Conservation (phyloP, 2,329 filamentous ascomycete species). For the Microthyrium microscopicum region DNA sequence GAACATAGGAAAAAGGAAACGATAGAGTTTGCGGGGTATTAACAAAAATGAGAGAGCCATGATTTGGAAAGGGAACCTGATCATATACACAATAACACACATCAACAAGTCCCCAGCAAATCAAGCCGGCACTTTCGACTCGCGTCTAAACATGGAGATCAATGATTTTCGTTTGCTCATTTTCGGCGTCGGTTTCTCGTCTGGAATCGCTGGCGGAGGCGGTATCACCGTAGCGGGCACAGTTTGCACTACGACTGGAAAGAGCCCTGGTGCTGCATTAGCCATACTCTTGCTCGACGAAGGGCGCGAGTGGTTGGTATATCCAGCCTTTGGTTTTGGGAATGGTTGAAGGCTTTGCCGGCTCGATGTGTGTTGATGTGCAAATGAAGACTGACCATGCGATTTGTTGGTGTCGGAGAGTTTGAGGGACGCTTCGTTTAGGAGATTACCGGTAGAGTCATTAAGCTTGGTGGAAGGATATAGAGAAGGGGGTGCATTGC, state of each 20-base stretch:
- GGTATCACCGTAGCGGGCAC: conserved; percentile 8
- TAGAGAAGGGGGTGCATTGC: too few relatives aligned
- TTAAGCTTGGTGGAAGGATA: too few relatives aligned
- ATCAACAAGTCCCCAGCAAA: too few relatives aligned
- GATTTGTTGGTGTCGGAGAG: too few relatives aligned
- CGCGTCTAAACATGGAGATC: conserved; percentile 24
- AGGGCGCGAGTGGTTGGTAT: neutral
- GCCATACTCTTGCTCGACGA: neutral
- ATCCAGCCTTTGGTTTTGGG: neutral
- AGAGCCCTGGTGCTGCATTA: conserved; percentile 16
- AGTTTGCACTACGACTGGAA: conserved; percentile 10
- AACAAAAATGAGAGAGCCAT: too few relatives aligned
- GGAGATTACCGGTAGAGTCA: too few relatives aligned
- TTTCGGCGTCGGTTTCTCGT: conserved; percentile 17
- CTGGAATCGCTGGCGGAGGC: conserved; percentile 16
- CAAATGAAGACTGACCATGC: neutral
- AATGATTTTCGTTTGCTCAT: conserved; percentile 31
- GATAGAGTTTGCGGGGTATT: too few relatives aligned
- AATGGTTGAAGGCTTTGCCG: neutral
- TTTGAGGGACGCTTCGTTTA: too few relatives aligned
- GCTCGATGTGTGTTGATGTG: neutral
- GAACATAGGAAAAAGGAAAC: too few relatives aligned
- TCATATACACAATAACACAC: too few relatives aligned
- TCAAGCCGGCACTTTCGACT: too few relatives aligned
- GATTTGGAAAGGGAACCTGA: too few relatives aligned